phyloP scores from a whole-genome alignment of 345 rosid genomes.

The Citrus hindsii region DNA sequence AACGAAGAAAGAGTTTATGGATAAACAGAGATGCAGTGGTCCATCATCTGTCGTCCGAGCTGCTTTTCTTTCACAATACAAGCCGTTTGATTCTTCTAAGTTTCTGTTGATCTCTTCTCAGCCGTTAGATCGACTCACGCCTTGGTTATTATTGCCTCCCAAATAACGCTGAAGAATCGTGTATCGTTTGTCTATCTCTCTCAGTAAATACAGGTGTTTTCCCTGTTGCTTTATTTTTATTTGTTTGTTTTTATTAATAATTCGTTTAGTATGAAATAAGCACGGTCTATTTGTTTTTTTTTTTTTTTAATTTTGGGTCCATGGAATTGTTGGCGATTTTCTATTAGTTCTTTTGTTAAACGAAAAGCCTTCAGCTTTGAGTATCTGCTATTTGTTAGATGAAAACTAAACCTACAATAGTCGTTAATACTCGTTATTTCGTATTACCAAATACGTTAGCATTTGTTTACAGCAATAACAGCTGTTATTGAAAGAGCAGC shows the following conservation, averaged over 20 bases:
- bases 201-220: neutral
- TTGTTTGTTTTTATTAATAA: neutral
- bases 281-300: neutral
- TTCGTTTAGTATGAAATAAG: neutral
- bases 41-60: neutral
- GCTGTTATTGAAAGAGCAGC: neutral
- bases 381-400: neutral
- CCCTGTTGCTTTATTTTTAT: neutral
- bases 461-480: neutral
- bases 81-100: neutral
- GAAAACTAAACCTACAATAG: neutral
- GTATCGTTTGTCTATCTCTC: too few relatives aligned
- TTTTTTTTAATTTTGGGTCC: neutral
- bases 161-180: neutral
- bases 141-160: slow-evolving; percentile 13
- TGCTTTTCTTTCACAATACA: neutral
- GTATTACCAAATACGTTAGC: neutral
- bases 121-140: slow-evolving; percentile 11
- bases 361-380: neutral
- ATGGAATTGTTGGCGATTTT: too few relatives aligned
- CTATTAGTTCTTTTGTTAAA: neutral
- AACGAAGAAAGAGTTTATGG: slow-evolving; percentile 9
- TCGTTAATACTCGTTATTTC: neutral
- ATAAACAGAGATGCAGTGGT: slow-evolving; percentile 2
- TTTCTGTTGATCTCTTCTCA: neutral